Conservation (phyloP, 306 rosid genomes). For the Astragalus glycyphyllos region DNA sequence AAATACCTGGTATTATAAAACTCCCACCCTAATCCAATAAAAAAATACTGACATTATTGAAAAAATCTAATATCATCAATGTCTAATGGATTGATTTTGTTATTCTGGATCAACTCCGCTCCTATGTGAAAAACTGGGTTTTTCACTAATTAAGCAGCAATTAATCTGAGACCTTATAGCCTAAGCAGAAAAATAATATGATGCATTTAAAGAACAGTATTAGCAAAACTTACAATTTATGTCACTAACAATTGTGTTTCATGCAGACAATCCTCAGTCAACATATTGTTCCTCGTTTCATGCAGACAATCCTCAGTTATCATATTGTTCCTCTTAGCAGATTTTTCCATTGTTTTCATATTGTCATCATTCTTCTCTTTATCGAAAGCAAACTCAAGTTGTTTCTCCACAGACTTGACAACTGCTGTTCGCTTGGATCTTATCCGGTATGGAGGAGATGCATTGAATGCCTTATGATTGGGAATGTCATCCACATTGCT, state of each 20-base stretch:
- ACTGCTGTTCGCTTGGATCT: conserved; percentile 81
- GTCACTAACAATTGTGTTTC: conserved; percentile 61
- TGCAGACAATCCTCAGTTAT: conserved; percentile 57
- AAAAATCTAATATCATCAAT: conserved; percentile 19
- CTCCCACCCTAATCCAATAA: background rate
- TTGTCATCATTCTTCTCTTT: conserved; percentile 60
- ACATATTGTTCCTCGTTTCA: conserved; percentile 49
- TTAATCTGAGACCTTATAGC: conserved; percentile 12
- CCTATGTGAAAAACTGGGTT: conserved; percentile 28
- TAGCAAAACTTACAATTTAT: conserved; percentile 57
- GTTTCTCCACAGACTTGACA: conserved; percentile 90
- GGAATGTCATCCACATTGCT: conserved; percentile 48
- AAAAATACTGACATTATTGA: background rate
- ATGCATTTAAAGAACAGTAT: conserved; percentile 29
- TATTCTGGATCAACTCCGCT: conserved; percentile 28
- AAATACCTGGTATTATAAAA: background rate
- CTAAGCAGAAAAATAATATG: conserved; percentile 29
- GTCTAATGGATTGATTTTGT: conserved; percentile 14
- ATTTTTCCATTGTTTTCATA: conserved; percentile 45
- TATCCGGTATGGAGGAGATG: conserved; percentile 94
- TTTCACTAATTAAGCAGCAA: background rate
- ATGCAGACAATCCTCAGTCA: conserved; percentile 57
- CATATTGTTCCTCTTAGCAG: conserved; percentile 50
- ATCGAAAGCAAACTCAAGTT: conserved; percentile 81
- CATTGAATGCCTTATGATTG: conserved; percentile 69